These are phyloP conservation scores for Allomyces macrogynus DNA, from an alignment of 192 early-diverging fungal species.

Conservation along the genomic window DNA sequence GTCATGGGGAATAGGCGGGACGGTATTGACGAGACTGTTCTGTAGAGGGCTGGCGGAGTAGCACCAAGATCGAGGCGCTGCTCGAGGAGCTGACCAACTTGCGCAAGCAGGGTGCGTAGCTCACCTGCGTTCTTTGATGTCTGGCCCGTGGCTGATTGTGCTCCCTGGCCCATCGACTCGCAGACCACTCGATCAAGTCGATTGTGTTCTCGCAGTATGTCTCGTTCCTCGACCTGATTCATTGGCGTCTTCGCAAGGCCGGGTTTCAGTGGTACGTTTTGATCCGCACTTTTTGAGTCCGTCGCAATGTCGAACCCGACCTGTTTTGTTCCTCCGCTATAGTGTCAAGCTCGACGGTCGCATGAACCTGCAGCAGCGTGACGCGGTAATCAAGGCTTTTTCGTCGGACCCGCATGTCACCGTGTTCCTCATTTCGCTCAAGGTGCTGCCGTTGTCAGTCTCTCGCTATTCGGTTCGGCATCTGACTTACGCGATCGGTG, in stretches of 20 bases:
- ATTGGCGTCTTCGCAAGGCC: constrained; percentile 71
- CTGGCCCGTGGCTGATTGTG: too few relatives aligned
- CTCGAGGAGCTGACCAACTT: constrained; percentile 66
- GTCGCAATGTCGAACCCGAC: too few relatives aligned
- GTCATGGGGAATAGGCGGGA: too few relatives aligned
- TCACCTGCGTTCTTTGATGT: constrained; percentile 16
- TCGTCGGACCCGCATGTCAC: constrained; percentile 60
- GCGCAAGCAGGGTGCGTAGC: constrained; percentile 44
- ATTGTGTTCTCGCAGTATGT: constrained; percentile 53
- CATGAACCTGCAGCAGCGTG: constrained; percentile 61
- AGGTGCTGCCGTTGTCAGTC: constrained; percentile 7
- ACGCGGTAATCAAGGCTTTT: constrained; percentile 48
- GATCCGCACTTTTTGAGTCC: too few relatives aligned
- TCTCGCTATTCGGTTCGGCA: too few relatives aligned
- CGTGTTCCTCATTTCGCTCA: constrained; percentile 73
- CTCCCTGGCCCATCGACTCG: neutral
- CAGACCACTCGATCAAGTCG: constrained; percentile 9
- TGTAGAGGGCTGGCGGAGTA: constrained; percentile 50
- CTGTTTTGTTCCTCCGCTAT: neutral
- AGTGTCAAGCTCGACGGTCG: constrained; percentile 69
- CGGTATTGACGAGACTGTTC: too few relatives aligned
- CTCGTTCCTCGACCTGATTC: constrained; percentile 68
- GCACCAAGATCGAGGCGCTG: constrained; percentile 85
- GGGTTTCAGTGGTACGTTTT: constrained; percentile 47
- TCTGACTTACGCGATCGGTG: too few relatives aligned